Base-by-base conservation (phyloP, 208 protist genomes). In the Trypanosomatidae sp. region DNA sequence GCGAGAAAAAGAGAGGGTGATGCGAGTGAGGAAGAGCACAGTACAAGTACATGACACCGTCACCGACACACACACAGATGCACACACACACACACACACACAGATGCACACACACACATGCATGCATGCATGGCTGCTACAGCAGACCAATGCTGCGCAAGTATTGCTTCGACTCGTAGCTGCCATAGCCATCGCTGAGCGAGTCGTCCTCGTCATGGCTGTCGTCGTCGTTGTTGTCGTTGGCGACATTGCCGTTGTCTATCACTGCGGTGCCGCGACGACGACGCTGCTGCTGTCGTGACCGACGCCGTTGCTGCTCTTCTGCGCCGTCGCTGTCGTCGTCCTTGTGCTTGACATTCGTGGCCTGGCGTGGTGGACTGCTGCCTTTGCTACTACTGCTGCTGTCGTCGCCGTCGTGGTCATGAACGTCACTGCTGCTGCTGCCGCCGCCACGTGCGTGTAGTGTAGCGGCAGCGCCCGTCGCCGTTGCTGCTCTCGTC, bases 161-260 rank as follows among this genome's bases (percentile, higher is more conserved):
- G 56, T 92, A 92, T 48, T 87, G 65, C 22, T 69, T 63, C 1
- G 76, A 81, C 44, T 92, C 84, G 33, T 92, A 89, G 53, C 84
- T 92, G 19, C 76, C 77, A 48, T 86, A 88, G 13, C 77, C 84
- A 27, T 92, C 84, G 43, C 79, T 92, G 15, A 86, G 66, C 13
- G 71, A 85, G 56, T 92, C 83, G 24, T 77, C 65, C 11, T 73
- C 68, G 6, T 40, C 23, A 7, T 15, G 11, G n/a, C 30, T 35
- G 30, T 35, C 30, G n/a, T 11, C 30, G 30, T 35, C 30, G n/a
- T 35, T n/a, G n/a, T 35, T 15, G n/a, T 35, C n/a, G 11, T 35
- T 15, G 30, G 11, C 30, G n/a, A 35, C n/a, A 35, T 35, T 35
- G n/a, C 11, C n/a, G n/a, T n/a, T n/a, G n/a, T n/a, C n/a, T n/a